A percentile compares a stretch with the other conserved stretches of the same genome.
Conservation (phyloP, 129 eudicot species). For the Flaveria trinervia region DNA sequence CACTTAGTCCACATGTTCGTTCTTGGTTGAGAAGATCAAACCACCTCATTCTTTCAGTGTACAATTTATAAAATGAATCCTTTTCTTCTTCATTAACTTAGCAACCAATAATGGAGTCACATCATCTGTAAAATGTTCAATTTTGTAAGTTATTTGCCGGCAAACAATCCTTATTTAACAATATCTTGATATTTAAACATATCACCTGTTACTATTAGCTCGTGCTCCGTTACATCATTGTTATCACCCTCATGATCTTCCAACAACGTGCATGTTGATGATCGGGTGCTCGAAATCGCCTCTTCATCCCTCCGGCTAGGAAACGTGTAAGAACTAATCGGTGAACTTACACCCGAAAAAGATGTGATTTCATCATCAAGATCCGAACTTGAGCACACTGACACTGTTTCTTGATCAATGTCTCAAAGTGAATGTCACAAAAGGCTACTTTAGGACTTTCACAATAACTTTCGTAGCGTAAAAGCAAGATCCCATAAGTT, state of each 20-base stretch:
- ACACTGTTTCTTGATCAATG: conserved; percentile 30
- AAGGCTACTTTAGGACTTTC: conserved; percentile 18
- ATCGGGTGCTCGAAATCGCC: conserved; percentile 25
- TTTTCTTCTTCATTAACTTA: conserved; percentile 29
- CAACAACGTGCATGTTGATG: conserved; percentile 29
- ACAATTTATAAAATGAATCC: conserved; percentile 46
- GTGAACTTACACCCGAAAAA: conserved; percentile 28
- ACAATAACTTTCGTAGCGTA: conserved; percentile 17
- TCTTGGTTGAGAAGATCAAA: conserved; percentile 63
- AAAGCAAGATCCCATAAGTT: conserved; percentile 21
- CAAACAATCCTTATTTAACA: not conserved
- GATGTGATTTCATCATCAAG: conserved; percentile 40
- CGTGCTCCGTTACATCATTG: not conserved
- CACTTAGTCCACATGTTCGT: conserved; percentile 49
- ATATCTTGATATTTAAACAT: conserved; percentile 3
- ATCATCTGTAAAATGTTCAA: conserved; percentile 1
- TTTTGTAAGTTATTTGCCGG: not conserved
- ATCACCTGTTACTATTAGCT: conserved; percentile 12
- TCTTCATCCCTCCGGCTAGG: conserved; percentile 22
- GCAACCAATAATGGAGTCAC: conserved; percentile 11
- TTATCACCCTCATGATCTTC: conserved; percentile 20
- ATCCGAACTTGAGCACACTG: conserved; percentile 29
- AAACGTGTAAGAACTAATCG: conserved; percentile 27
- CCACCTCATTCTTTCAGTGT: conserved; percentile 62
- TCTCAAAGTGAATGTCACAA: conserved; percentile 9